A percentile compares a stretch with the other conserved stretches of the same genome.
phyloP scores from a whole-genome alignment of 345 rosid genomes.

The Erysimum cheiranthoides region DNA sequence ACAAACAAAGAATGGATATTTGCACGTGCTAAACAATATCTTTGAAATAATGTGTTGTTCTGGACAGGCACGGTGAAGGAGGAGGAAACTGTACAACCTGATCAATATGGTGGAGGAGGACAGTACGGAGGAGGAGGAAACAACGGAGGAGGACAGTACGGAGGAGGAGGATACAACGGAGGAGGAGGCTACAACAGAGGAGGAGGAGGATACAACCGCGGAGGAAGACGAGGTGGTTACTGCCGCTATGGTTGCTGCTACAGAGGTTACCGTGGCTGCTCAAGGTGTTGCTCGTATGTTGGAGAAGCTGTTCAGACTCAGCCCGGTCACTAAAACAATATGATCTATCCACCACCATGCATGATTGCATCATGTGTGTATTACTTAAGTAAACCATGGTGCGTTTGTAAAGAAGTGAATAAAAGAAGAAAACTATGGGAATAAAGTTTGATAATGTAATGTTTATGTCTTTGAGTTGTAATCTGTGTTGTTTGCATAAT shows the following conservation, averaged over 20 bases:
- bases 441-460: slow-evolving; percentile 17
- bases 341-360: background rate
- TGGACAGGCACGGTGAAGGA: background rate
- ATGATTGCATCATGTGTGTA: slow-evolving; percentile 18
- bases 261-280: slow-evolving; percentile 14
- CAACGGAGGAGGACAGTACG: background rate
- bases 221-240: slow-evolving; percentile 8
- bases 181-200: background rate
- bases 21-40: background rate
- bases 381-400: background rate
- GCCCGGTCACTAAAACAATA: slow-evolving; percentile 17
- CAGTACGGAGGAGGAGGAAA: background rate
- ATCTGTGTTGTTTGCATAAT: background rate
- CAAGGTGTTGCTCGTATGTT: background rate
- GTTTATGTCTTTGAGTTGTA: slow-evolving; percentile 8
- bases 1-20: background rate
- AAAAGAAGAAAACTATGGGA: background rate
- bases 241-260: slow-evolving; percentile 8
- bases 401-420: background rate
- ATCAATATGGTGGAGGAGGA: background rate
- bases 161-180: background rate
- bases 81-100: background rate
- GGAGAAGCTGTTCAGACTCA: slow-evolving; percentile 29
- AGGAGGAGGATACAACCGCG: background rate
- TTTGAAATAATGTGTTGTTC: background rate